Evolutionary conservation across 2,329 filamentous ascomycete species (phyloP), one percentile per base, ranked within the genome.

Genomic region (Hypoxylon sp.): DNA sequence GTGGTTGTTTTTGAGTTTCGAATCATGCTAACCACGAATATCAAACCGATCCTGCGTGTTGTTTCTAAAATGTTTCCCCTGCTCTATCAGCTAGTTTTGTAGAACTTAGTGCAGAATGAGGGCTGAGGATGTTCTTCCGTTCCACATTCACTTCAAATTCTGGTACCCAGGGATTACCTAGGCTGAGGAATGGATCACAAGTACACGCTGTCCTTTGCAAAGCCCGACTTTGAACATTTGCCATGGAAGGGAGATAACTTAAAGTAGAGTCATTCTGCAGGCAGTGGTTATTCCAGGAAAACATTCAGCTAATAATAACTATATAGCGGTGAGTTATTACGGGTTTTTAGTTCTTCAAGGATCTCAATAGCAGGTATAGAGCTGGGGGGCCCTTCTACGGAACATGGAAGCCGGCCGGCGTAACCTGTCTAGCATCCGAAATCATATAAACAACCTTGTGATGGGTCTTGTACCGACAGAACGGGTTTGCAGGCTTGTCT

Each of bases 1-100:
- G 59, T 69, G 59, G 53, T 48, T 54, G 71, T 75, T 60, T 74
- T 74, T 67, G 67, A 68, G 77, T 79, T 79, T 79, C 73, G 74
- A 70, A 74, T 75, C 69, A 73, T 77, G 77, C 73, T 74, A 67
- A 67, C 69, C 66, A 73, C 68, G 75, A 67, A 60, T 72, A 79
- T 77, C 75, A 76, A 77, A 76, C 76, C 59, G 66, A 67, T 62
- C 52, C 69, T 67, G 64, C 70, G 68, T 74, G 59, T 66, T 67
- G 55, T 63, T 75, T 74, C 63, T 51, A 63, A 64, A 53, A 46
- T 51, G 37, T 52, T 51, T 63, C 55, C 47, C 42, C 60, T 58
- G 39, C 51, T 51, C 60, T 55, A 55, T 62, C 31, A 31, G 44
- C 61, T 58, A 47, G 66, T 58, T 64, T 66, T 54, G 57, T 61